Conservation (phyloP, 345 rosid genomes). For the Eucalyptus camaldulensis region DNA sequence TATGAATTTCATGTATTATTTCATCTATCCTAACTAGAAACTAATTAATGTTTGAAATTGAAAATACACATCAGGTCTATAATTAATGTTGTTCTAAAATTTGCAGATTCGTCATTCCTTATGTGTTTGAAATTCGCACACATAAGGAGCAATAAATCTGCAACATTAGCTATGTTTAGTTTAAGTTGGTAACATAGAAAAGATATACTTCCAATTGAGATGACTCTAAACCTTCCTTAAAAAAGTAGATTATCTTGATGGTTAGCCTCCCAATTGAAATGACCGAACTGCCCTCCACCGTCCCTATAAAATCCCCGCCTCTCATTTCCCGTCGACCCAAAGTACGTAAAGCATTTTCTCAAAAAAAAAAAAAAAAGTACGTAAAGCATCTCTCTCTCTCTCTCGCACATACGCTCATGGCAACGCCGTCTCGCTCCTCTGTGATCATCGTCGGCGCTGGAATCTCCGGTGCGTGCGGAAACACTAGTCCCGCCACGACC, state of each 20-base stretch:
- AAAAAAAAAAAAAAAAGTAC: too few relatives aligned
- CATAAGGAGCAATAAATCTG: neutral
- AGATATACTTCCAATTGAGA: neutral
- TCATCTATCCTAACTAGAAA: too few relatives aligned
- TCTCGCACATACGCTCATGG: neutral
- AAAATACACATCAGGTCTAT: neutral
- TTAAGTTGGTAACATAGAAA: neutral
- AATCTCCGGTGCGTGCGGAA: conserved; percentile 19
- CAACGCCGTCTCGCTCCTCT: conserved; percentile 25
- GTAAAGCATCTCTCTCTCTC: conserved; percentile 7
- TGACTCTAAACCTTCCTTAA: neutral
- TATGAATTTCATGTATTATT: neutral
- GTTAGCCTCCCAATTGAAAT: neutral
- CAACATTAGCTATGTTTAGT: neutral
- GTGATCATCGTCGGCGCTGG: conserved; percentile 38
- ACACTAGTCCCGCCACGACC: neutral
- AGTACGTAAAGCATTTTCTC: neutral
- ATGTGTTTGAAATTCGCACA: neutral
- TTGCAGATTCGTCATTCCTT: neutral
- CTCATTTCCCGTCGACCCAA: neutral
- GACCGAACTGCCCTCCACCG: neutral
- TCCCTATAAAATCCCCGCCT: neutral
- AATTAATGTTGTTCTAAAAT: too few relatives aligned
- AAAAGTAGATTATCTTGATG: too few relatives aligned
- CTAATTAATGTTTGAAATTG: too few relatives aligned